phyloP scores from a whole-genome alignment of 2,329 filamentous ascomycete genomes.

The Phaeosphaeriaceae sp. region DNA sequence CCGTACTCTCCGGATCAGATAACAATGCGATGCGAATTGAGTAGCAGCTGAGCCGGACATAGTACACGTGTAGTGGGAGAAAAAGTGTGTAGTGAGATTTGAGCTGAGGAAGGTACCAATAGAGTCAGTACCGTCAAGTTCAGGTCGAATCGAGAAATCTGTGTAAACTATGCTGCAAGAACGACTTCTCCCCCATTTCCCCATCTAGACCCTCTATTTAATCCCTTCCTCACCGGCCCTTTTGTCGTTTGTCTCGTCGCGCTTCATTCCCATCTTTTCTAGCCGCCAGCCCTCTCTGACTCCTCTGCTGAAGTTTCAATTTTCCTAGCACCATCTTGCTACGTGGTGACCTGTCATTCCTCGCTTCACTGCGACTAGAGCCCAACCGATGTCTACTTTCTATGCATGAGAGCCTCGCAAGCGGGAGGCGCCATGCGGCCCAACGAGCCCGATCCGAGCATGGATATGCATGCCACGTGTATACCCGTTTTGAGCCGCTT shows the following conservation, averaged over 20 bases:
- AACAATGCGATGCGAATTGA: constrained; percentile 32
- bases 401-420: constrained; percentile 14
- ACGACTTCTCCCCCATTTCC: not conserved
- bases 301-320: not conserved
- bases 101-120: not conserved
- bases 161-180: not conserved
- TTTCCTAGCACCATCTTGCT: not conserved
- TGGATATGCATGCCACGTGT: constrained; percentile 15
- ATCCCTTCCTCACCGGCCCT: not conserved
- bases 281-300: not conserved
- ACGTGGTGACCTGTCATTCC: constrained; percentile 16
- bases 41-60: constrained; percentile 41
- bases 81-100: not conserved
- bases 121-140: not conserved
- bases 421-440: constrained; percentile 15
- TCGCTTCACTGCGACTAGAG: constrained; percentile 4
- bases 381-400: constrained; percentile 5
- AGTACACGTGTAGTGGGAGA: constrained; percentile 24
- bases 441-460: constrained; percentile 12
- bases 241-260: not conserved
- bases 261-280: not conserved
- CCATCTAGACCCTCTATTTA: not conserved
- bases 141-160: not conserved
- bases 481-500: not conserved
- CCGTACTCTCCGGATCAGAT: constrained; percentile 45